phyloP scores from a whole-genome alignment of 2,329 filamentous ascomycete species.

The Akanthomyces dipterigenus region DNA sequence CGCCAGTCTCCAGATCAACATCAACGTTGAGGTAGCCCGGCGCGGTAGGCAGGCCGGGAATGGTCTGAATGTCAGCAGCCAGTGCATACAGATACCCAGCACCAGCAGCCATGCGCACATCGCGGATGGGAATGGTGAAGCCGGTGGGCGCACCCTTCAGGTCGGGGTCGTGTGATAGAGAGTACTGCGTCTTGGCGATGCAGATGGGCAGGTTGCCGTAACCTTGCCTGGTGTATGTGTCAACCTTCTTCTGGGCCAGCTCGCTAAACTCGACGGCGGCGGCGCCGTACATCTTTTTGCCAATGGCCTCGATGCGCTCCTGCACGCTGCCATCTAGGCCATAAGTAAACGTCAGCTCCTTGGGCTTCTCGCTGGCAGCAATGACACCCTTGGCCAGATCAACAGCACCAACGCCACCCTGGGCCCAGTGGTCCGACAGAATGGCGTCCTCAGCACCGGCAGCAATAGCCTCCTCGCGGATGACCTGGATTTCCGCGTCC shows the following conservation, averaged over 20 bases:
- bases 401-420: constrained; percentile 84
- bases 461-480: constrained; percentile 83
- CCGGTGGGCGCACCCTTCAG: constrained; percentile 93
- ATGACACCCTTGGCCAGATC: constrained; percentile 85
- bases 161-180: constrained; percentile 82
- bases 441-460: constrained; percentile 93
- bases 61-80: constrained; percentile 96
- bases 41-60: constrained; percentile 88
- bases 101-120: constrained; percentile 89
- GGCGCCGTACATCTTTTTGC: constrained; percentile 90
- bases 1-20: constrained; percentile 71
- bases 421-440: constrained; percentile 91
- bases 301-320: constrained; percentile 85
- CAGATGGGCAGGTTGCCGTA: constrained; percentile 92
- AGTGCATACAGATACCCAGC: constrained; percentile 87
- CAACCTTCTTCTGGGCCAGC: constrained; percentile 90
- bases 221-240: constrained; percentile 87
- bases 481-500: constrained; percentile 79
- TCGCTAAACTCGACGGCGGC: constrained; percentile 86
- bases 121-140: constrained; percentile 89
- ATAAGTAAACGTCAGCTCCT: constrained; percentile 85
- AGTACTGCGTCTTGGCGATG: constrained; percentile 98
- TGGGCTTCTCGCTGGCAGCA: constrained; percentile 72
- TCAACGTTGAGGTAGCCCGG: constrained; percentile 95
- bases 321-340: constrained; percentile 71